These are phyloP conservation scores for Sporisorium exsertum DNA, from an alignment of 1,284 basidiomycete species.

Conservation along the genomic window DNA sequence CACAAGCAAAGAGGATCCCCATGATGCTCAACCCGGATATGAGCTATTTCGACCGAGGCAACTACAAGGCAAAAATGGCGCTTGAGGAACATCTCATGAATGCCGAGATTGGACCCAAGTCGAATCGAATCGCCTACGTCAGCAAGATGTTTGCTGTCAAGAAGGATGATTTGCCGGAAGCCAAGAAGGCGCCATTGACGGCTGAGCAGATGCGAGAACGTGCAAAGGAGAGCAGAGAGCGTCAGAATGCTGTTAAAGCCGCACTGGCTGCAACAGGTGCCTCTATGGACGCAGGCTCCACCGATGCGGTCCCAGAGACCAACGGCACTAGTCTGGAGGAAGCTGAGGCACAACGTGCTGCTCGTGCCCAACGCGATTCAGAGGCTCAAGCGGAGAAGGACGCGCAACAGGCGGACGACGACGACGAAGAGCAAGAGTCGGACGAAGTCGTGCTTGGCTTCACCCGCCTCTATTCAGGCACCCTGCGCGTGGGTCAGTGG, in stretches of 20 bases:
- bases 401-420: constrained; percentile 16
- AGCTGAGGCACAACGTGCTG: constrained; percentile 41
- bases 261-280: constrained; percentile 67
- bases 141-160: constrained; percentile 98
- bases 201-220: constrained; percentile 86
- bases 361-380: constrained; percentile 31
- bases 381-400: constrained; percentile 37
- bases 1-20: constrained; percentile 86
- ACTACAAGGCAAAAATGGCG: constrained; percentile 41
- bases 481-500: constrained; percentile 77
- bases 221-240: constrained; percentile 71
- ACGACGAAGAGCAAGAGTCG: constrained; percentile 35
- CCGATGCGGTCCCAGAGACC: constrained; percentile 50
- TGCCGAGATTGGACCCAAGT: constrained; percentile 51
- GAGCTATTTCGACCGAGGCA: constrained; percentile 71
- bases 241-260: constrained; percentile 49
- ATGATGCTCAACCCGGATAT: constrained; percentile 90
- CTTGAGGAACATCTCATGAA: constrained; percentile 84
- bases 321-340: constrained; percentile 48
- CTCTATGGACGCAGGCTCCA: constrained; percentile 18
- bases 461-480: constrained; percentile 91
- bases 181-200: constrained; percentile 73
- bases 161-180: constrained; percentile 83
- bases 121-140: constrained; percentile 77
- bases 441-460: constrained; percentile 76